Base-by-base conservation (phyloP, 2,329 filamentous ascomycete genomes). In the Epichloe festucae region DNA sequence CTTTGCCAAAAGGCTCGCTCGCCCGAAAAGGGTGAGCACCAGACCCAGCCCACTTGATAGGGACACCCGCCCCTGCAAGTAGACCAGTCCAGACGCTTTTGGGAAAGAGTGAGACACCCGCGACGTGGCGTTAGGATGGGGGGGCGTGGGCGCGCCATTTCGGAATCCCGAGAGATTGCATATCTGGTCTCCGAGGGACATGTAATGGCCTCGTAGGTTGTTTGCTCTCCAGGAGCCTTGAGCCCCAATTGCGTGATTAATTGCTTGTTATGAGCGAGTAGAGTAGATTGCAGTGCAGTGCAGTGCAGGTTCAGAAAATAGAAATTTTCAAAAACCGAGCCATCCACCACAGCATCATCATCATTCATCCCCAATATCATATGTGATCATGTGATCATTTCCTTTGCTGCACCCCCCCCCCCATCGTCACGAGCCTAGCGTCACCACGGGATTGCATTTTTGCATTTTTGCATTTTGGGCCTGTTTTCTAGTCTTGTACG, bases 41-140 rank as follows among this genome's bases (percentile, higher is more conserved):
- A 50, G 49, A 45, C 42, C 49, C 17, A 50, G 49, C 49, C 49
- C 49, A 50, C 49, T 17, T 44, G 17, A 41, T 34, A 48, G 19
- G 14, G 21, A 48, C 46, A 48, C 46, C 17, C 46, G 15, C 17
- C 31, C 21, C 23, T 27, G 23, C 23, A 27, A 27, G 23, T 27
- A 27, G 23, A 27, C 23, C 23, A 27, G 7, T 7, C 23, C 23
- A 7, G 23, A 27, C 11, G 45, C 34, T 31, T 31, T 31, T 31
- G 27, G 27, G 27, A 31, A 2, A 31, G 27, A 31, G 27, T 31
- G 27, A 31, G 27, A 38, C 14, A 12, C 17, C n/a, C 23, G 6
- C 10, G 31, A 31, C 46, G 19, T n/a, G 14, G 21, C 46, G 35
- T 14, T 27, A 7, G 11, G n/a, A 7, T 4, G 31, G 6, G 31